Evolutionary conservation across 78 protist species (phyloP).

Genomic region (Monocercomonoides exilis): DNA sequence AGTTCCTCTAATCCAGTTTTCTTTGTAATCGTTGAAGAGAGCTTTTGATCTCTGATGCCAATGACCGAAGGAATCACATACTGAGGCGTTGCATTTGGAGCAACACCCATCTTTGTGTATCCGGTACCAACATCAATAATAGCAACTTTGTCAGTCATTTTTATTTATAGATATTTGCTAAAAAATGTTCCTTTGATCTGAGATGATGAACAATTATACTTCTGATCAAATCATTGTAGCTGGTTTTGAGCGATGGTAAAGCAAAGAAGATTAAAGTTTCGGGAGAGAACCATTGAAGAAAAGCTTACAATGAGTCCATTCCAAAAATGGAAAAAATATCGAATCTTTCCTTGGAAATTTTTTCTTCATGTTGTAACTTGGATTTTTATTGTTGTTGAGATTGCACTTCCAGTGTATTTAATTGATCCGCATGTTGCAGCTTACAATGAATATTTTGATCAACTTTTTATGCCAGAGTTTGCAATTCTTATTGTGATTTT

Average conservation of each 20-base stretch:
- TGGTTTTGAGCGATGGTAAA: background rate
- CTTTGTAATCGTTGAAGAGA: background rate
- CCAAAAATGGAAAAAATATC: too few species aligned
- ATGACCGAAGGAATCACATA: conserved; percentile 87
- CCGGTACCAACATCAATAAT: conserved; percentile 38
- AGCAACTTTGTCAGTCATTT: background rate
- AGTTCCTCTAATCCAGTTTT: conserved; percentile 76
- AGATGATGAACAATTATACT: background rate
- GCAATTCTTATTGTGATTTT: background rate
- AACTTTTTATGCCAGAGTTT: background rate
- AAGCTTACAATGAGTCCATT: background rate
- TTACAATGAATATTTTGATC: background rate
- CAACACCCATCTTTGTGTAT: conserved; percentile 97
- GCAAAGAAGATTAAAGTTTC: background rate
- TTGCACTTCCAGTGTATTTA: background rate
- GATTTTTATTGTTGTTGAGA: background rate
- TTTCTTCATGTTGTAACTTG: background rate
- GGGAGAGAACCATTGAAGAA: background rate
- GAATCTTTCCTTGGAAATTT: too few species aligned
- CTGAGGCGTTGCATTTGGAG: conserved; percentile 85
- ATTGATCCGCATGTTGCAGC: background rate
- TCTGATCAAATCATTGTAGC: background rate
- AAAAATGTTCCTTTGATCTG: background rate
- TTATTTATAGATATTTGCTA: background rate
- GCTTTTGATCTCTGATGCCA: conserved; percentile 61